A percentile compares a stretch with the other conserved stretches of the same genome.
These are phyloP conservation scores for Picochlorum sp. DNA, from an alignment of 139 green algal species.

Conservation along the genomic window DNA sequence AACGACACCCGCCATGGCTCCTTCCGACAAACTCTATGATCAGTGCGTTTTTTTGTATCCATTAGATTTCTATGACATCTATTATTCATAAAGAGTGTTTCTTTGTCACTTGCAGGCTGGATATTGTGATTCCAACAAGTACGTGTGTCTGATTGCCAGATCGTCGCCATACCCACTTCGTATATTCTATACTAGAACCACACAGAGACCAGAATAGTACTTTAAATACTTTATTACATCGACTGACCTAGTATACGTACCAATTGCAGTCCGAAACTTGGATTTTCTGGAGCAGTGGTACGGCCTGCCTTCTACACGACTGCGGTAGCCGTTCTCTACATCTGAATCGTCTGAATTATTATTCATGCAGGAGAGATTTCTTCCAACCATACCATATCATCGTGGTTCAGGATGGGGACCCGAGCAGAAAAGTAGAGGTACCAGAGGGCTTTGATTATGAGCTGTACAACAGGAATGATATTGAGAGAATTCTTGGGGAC, in stretches of 20 bases:
- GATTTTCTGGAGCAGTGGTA: conserved; percentile 80
- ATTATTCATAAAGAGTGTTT: neutral
- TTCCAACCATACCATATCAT: conserved; percentile 89
- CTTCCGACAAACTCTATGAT: neutral
- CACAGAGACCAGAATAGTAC: too few species aligned
- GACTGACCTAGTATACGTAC: neutral
- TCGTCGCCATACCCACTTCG: too few species aligned
- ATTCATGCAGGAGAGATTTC: conserved; percentile 56
- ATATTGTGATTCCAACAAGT: conserved; percentile 88
- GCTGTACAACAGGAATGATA: conserved; percentile 90
- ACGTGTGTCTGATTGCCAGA: neutral
- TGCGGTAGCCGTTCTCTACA: neutral
- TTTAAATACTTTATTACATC: too few species aligned
- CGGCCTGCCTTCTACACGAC: neutral
- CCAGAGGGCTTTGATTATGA: conserved; percentile 84
- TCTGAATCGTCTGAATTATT: neutral
- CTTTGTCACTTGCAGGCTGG: conserved; percentile 30
- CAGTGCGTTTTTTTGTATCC: neutral
- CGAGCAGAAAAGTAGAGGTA: conserved; percentile 61
- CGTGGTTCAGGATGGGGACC: conserved; percentile 88
- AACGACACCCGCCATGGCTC: neutral
- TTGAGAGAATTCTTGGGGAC: conserved; percentile 88
- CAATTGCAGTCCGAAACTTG: conserved; percentile 42
- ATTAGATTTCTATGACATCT: neutral
- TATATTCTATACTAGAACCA: too few species aligned